phyloP scores from a whole-genome alignment of 257 asterid species.

The Lantana camara region DNA sequence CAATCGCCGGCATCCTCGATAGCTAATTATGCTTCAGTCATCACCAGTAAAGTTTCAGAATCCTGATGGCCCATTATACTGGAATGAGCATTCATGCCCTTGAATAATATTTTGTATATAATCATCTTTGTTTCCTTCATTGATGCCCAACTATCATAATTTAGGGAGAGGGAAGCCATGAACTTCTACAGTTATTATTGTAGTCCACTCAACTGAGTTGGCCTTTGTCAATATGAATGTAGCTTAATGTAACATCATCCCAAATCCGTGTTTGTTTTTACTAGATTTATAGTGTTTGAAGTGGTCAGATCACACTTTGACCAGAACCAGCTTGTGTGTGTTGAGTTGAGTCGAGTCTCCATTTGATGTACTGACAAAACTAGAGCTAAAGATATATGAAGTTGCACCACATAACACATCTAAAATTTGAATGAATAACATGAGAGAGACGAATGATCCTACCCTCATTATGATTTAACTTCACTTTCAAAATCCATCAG shows the following conservation, averaged over 20 bases:
- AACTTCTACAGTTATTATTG: not conserved
- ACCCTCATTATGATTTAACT: constrained; percentile 17
- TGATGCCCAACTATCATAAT: not conserved
- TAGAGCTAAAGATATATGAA: not conserved
- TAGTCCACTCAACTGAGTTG: not conserved
- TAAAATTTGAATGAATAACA: not conserved
- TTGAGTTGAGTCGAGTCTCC: not conserved
- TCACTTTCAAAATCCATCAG: constrained; percentile 24
- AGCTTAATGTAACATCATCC: not conserved
- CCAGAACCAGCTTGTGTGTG: not conserved
- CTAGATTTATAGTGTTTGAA: too few relatives aligned
- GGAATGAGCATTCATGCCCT: not conserved
- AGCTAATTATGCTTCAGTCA: constrained; percentile 81
- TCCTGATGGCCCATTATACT: too few relatives aligned
- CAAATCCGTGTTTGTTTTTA: too few relatives aligned
- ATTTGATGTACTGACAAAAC: not conserved
- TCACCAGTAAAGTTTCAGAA: constrained; percentile 70
- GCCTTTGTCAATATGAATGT: not conserved
- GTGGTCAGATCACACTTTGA: not conserved
- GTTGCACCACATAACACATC: not conserved
- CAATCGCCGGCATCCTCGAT: constrained; percentile 89
- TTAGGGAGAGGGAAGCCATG: not conserved
- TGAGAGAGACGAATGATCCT: too few relatives aligned
- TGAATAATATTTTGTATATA: constrained; percentile 18
- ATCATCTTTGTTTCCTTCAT: not conserved